These are phyloP conservation scores for Phytophthora sp. DNA, from an alignment of 352 stramenopile species.

Conservation along the genomic window DNA sequence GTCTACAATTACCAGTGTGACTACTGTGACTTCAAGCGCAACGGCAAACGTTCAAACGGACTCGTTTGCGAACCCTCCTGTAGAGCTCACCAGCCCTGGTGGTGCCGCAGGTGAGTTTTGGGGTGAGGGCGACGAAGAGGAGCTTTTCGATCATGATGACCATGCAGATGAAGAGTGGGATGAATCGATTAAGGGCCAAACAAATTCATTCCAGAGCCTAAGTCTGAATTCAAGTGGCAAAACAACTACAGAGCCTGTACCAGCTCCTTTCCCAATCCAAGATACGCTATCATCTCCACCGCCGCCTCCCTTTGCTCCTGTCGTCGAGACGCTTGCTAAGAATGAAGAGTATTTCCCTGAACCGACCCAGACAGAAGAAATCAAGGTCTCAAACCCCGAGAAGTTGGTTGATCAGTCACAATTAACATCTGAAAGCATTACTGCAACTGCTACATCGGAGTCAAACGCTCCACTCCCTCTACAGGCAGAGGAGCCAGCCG, in stretches of 20 bases:
- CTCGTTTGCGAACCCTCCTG: slow-evolving; percentile 16
- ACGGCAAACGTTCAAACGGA: slow-evolving; percentile 8
- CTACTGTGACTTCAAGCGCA: neutral
- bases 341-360: slow-evolving; percentile 2
- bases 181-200: slow-evolving; percentile 30
- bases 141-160: slow-evolving; percentile 68
- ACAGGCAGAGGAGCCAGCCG: neutral
- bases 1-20: neutral
- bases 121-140: slow-evolving; percentile 61
- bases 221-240: slow-evolving; percentile 25
- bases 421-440: neutral
- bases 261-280: slow-evolving; percentile 2
- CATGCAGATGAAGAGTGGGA: slow-evolving; percentile 48
- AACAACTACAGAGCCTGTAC: slow-evolving; percentile 7
- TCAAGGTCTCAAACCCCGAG: neutral
- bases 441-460: neutral
- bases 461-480: neutral
- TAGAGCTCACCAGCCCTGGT: slow-evolving; percentile 39
- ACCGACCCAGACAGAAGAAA: slow-evolving; percentile 6
- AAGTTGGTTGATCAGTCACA: neutral
- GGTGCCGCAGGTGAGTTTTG: slow-evolving; percentile 64
- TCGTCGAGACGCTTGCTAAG: neutral
- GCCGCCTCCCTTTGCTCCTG: slow-evolving; percentile 1
- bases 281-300: slow-evolving; percentile 16
- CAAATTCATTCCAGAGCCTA: slow-evolving; percentile 9